Evolutionary conservation across 1,284 basidiomycete species (phyloP), one percentile per base, ranked within the genome.

Genomic region (Apiotrichum akiyoshidainum): DNA sequence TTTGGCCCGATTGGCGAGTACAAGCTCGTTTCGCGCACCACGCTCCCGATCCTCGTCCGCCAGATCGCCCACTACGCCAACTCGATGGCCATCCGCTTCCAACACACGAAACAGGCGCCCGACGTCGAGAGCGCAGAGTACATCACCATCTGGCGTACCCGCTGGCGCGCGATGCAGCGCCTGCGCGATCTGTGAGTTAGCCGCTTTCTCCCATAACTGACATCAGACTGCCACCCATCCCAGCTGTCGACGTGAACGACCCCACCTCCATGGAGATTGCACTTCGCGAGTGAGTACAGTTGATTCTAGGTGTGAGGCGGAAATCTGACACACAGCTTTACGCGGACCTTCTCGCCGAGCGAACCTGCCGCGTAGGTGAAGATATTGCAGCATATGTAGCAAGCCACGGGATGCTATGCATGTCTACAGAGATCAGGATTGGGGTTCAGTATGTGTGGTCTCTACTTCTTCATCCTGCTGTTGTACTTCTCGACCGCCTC

Each of bases 1-100:
- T 95, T 96, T 76, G 85, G 87, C 0, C 92, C 93, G 0, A 82
- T 96, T 46, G 92, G 92, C 19, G 85, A 88, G 68, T 94, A 91
- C 82, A 95, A 95, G 80, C 83, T 97, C 61, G 89, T 97, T 46
- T 93, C 90, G 7, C 87, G 89, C 11, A 84, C 86, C 62, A 88
- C 86, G 61, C 80, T 98, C 12, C 90, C 94, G 2, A 79, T 87
- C 21, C 81, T 95, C 46, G 86, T 95, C 35, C 83, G 94, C 31
- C 90, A 95, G 71, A 83, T 96, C 50, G 87, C 89, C 62, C 80
- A 94, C 49, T 80, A 93, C 55, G 85, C 89, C 4, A 90, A 94
- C 77, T 89, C 91, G 84, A 92, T 95, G 72, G 87, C 90, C 1
- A 85, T 86, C 44, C 85, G 94, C 37, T 95, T 89, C 72, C 82